Base-by-base conservation (phyloP, 2,329 filamentous ascomycete genomes). In the Colletotrichum aenigma region DNA sequence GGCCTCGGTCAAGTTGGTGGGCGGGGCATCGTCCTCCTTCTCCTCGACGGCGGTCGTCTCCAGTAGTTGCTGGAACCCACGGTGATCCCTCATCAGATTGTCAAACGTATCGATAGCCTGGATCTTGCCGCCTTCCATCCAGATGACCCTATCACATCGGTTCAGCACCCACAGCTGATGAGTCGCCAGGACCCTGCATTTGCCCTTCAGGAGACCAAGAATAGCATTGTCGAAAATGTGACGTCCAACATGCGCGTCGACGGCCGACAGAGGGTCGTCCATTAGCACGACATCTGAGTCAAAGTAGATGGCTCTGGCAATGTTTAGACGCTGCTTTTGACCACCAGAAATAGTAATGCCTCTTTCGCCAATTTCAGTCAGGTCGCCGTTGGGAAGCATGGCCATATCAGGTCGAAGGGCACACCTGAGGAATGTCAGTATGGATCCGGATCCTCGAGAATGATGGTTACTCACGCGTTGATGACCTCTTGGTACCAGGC, bases 331-430 rank as follows among this genome's bases (percentile, higher is more conserved):
- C 84, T 98, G 96, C 84, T 98, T 98, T 84, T 98, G 96, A 3
- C 96, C 96, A 72, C 97, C 96, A 21, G 96, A 98, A 2, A 98
- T 94, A 1, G 96, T 98, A 81, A 98, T 98, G 69, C 97, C 96
- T 76, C 96, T 93, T 84, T 98, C 97, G 30, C 96, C 97, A 81
- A 98, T 98, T 83, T 98, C 96, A 0, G 96, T 99, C 79, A 91
- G 85, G 80, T 98, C 97, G 16, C 95, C 94, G 73, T 94, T 91
- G 0, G 96, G 96, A n/a, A 98, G 88, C 92, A 98, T 98, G 64
- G 98, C 95, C 8, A 98, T 85, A 87, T 99, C 96, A 0, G 94
- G 91, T 68, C 94, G 89, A 12, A 98, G 88, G 2, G 96, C 96
- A 83, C 96, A 98, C 12, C 92, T 88, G n/a, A 21, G 32, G 13